Evolutionary conservation across 1,284 basidiomycete genomes (phyloP), one percentile per base, ranked within the genome.

Genomic region (Somion occarium): DNA sequence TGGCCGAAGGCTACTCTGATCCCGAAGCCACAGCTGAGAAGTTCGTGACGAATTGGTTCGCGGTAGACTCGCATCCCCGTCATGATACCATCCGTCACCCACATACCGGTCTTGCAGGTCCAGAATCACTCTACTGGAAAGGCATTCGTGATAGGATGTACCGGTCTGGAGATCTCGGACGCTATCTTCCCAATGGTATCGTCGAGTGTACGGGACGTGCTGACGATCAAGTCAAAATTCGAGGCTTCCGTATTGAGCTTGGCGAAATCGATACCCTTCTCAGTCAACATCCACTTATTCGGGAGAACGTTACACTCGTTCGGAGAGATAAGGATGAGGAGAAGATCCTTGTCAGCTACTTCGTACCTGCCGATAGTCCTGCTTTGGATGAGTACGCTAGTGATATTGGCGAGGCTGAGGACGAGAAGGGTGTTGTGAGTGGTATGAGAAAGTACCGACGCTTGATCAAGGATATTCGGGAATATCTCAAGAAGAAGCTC

Each of bases 221-320:
- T 3, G 97, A 99, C 66, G 97, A 99, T 66, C 97, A 99, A 69
- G 93, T 99, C 73, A 99, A 99, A 76, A 99, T 99, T 68, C 91
- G 97, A 55, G 97, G 97, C 5, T 99, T 99, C 85, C 81, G 97
- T 30, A 99, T 99, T 66, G 97, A 99, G 71, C 80, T 99, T 4
- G 96, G 96, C 18, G 97, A 99, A 72, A 98, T 99, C 59, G 97
- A 99, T 68, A 98, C 93, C 1, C 88, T 98, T 71, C 82, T 99
- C 38, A 93, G 90, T 60, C 87, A 94, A 62, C 96, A 99, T 68
- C 90, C 93, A 4, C 81, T 93, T 19, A 86, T 99, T 2, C 79
- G 96, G 11, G 97, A 98, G 73, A 99, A 99, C 64, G 94, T 99
- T 48, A 99, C 97, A 1, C 79, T 99, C 45, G 95, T 99, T 23